Conservation (phyloP, 176 grass and related monocot species). For the Hordeum marinum region DNA sequence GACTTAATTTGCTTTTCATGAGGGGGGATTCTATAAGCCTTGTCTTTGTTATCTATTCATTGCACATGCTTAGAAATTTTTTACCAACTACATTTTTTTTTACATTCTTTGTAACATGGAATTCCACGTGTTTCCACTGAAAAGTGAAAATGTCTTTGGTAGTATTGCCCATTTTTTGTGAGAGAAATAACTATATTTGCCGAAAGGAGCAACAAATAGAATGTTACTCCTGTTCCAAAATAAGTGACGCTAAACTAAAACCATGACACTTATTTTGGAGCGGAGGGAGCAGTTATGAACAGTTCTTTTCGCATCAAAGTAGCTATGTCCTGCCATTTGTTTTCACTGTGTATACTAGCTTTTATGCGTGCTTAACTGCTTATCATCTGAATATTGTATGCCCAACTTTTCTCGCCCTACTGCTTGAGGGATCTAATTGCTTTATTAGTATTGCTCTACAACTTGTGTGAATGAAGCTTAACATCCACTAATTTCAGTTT, state of each 20-base stretch:
- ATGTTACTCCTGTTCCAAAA: background rate
- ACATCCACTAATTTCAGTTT: background rate
- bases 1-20: background rate
- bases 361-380: background rate
- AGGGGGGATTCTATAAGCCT: background rate
- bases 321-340: background rate
- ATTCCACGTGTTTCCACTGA: background rate
- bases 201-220: background rate
- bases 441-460: background rate
- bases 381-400: background rate
- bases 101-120: background rate
- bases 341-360: background rate
- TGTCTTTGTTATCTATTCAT: background rate
- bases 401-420: background rate
- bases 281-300: background rate
- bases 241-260: too few relatives aligned
- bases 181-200: background rate
- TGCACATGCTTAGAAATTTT: background rate
- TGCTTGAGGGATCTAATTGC: background rate
- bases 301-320: background rate
- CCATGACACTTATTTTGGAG: too few relatives aligned
- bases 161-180: background rate
- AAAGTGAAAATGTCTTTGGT: background rate
- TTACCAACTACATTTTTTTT: background rate
- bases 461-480: conserved; percentile 10